A percentile compares a stretch with the other conserved stretches of the same genome.
These are phyloP conservation scores for Lactifluus pinguis DNA, from an alignment of 768 basidiomycete genomes.

Conservation along the genomic window DNA sequence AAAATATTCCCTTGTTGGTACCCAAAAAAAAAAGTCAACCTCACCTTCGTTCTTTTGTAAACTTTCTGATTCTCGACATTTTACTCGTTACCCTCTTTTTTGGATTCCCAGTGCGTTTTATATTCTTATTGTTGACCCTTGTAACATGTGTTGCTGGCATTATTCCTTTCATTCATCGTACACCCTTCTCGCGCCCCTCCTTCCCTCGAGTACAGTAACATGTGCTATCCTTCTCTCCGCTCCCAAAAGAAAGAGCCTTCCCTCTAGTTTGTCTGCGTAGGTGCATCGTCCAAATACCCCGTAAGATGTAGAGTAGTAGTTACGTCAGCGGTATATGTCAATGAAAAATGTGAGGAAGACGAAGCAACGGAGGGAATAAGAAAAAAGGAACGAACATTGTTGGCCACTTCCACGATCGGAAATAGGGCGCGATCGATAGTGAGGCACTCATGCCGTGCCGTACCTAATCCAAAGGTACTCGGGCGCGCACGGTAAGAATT, in stretches of 20 bases:
- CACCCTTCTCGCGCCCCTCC: not conserved
- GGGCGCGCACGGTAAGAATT: not conserved
- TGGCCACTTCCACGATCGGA: not conserved
- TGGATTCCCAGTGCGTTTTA: slow-evolving; percentile 9
- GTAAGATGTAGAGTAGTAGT: too few relatives aligned
- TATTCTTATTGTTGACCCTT: slow-evolving; percentile 15
- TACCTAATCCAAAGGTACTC: not conserved
- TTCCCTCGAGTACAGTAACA: not conserved
- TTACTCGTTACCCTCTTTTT: not conserved
- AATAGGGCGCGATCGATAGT: slow-evolving; percentile 8
- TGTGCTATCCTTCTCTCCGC: not conserved
- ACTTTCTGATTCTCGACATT: not conserved
- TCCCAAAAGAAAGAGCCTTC: not conserved
- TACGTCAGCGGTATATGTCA: not conserved
- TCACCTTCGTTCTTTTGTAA: not conserved
- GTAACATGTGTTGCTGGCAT: slow-evolving; percentile 5
- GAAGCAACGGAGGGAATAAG: not conserved
- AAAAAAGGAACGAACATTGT: not conserved
- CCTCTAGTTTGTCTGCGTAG: not conserved
- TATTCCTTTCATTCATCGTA: not conserved
- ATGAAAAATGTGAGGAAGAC: too few relatives aligned
- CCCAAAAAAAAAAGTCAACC: not conserved
- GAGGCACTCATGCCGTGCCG: not conserved
- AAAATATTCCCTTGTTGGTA: not conserved
- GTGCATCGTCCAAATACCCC: not conserved